phyloP scores from a whole-genome alignment of 2,329 filamentous ascomycete species.

The Fusarium pseudocircinatum region DNA sequence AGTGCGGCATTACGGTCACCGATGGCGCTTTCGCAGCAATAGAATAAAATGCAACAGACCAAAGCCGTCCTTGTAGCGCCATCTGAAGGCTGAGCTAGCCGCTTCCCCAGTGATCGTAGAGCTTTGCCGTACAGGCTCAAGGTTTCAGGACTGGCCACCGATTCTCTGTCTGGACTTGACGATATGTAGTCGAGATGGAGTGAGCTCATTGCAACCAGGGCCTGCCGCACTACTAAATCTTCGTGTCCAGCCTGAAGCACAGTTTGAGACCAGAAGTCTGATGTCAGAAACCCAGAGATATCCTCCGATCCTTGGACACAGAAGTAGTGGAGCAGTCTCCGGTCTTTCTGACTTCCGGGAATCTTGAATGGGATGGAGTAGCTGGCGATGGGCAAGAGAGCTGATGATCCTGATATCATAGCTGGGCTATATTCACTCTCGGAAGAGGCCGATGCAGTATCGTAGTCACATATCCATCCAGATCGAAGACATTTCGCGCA shows the following conservation, averaged over 20 bases:
- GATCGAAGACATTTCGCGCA: conserved; percentile 1
- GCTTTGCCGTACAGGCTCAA: not conserved
- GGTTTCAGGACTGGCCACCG: not conserved
- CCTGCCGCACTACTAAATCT: conserved; percentile 1
- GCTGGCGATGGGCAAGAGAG: not conserved
- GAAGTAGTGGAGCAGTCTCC: conserved; percentile 11
- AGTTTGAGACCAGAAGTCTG: conserved; percentile 3
- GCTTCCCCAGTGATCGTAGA: not conserved
- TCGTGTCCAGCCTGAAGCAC: conserved; percentile 6
- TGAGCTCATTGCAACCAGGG: conserved; percentile 15
- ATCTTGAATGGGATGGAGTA: conserved; percentile 12
- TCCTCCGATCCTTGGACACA: conserved; percentile 5
- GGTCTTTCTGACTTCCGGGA: conserved; percentile 8
- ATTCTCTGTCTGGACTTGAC: not conserved
- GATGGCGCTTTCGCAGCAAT: conserved; percentile 9
- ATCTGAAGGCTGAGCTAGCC: not conserved
- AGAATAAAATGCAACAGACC: conserved; percentile 11
- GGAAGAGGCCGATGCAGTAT: too few species aligned
- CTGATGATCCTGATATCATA: accelerated
- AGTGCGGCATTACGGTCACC: not conserved
- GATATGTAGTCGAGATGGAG: conserved; percentile 7
- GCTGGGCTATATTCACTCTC: too few species aligned
- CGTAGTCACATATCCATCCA: conserved; percentile 6
- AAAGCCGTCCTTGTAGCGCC: not conserved
- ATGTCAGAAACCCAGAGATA: conserved; percentile 7